Evolutionary conservation across 768 basidiomycete genomes (phyloP).

Genomic region (Boletus barrowsii): DNA sequence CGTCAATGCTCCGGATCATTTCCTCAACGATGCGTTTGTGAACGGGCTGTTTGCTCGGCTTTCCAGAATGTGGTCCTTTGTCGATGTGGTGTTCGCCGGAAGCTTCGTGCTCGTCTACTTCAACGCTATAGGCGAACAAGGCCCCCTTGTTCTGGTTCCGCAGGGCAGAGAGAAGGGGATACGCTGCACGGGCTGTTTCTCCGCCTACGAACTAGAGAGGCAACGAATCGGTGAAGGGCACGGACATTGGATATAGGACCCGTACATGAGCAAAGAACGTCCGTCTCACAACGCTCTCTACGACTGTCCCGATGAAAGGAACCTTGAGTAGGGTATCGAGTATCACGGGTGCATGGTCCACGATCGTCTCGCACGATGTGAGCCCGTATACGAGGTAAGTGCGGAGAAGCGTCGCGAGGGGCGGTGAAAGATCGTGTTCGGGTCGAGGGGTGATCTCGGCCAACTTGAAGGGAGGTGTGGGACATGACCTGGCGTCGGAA

Average conservation of each 20-base stretch:
- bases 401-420: slow-evolving; percentile 49
- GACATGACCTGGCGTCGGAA: slow-evolving; percentile 26
- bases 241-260: not conserved
- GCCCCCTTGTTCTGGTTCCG: slow-evolving; percentile 69
- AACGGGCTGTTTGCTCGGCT: slow-evolving; percentile 27
- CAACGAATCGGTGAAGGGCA: not conserved
- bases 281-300: slow-evolving; percentile 64
- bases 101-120: slow-evolving; percentile 66
- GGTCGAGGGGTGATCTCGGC: not conserved
- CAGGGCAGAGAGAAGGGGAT: slow-evolving; percentile 61
- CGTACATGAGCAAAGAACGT: slow-evolving; percentile 86
- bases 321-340: slow-evolving; percentile 50
- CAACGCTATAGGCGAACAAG: slow-evolving; percentile 82
- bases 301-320: slow-evolving; percentile 55
- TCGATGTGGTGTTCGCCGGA: slow-evolving; percentile 22
- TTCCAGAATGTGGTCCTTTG: not conserved
- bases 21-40: slow-evolving; percentile 72
- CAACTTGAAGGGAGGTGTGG: slow-evolving; percentile 18
- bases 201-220: slow-evolving; percentile 80
- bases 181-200: slow-evolving; percentile 66
- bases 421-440: slow-evolving; percentile 11
- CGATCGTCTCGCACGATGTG: slow-evolving; percentile 71
- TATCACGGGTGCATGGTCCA: slow-evolving; percentile 70
- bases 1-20: slow-evolving; percentile 72
- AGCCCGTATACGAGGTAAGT: slow-evolving; percentile 81